Evolutionary conservation across 305 asterid genomes (phyloP).

Genomic region (Vinca major): DNA sequence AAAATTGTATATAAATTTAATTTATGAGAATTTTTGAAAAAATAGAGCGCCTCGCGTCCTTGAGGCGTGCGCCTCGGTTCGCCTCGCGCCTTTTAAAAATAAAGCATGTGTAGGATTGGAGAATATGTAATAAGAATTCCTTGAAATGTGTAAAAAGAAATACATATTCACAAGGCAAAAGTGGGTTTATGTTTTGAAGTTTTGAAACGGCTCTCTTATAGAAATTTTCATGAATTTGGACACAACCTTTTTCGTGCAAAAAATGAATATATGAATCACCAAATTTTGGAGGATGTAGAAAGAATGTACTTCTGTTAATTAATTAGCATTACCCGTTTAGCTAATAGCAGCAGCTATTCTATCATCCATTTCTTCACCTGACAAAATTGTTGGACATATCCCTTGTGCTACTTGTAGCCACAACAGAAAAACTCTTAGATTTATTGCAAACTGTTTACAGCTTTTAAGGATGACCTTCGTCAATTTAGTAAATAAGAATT

Average conservation of each 20-base stretch:
- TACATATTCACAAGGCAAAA: not conserved
- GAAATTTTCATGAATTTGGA: not conserved
- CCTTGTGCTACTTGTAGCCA: not conserved
- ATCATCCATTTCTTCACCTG: not conserved
- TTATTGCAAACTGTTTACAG: not conserved
- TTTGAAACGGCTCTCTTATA: not conserved
- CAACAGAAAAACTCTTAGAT: not conserved
- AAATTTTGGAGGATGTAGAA: not conserved
- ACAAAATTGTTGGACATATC: not conserved
- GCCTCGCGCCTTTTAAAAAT: too few species aligned
- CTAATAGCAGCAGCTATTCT: not conserved
- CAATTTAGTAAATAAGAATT: not conserved
- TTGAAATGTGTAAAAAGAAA: too few species aligned
- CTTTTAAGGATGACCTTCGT: not conserved
- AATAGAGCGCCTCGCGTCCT: too few species aligned
- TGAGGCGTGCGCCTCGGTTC: too few species aligned
- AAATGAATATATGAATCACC: not conserved
- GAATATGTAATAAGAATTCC: too few species aligned
- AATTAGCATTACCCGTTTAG: not conserved
- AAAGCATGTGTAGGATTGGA: too few species aligned
- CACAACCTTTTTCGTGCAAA: not conserved
- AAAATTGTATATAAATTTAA: too few species aligned
- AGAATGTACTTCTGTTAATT: too few species aligned
- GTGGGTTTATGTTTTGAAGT: not conserved
- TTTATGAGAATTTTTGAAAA: too few species aligned